A percentile compares a stretch with the other conserved stretches of the same genome.
phyloP scores from a whole-genome alignment of 2,329 filamentous ascomycete species.

The Aspergillus costaricaensis region DNA sequence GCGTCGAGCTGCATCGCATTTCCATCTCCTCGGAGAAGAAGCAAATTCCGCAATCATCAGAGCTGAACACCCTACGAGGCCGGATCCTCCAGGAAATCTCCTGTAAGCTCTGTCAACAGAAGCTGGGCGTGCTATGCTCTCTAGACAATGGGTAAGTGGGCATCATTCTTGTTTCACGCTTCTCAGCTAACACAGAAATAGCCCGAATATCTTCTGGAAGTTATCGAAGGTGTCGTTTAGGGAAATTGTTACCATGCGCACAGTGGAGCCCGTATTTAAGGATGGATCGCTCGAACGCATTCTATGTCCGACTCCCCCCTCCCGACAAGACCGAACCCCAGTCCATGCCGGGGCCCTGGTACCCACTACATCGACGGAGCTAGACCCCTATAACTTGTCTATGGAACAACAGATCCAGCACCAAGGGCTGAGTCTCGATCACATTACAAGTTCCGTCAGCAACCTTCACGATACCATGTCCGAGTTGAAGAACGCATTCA shows the following conservation, averaged over 20 bases:
- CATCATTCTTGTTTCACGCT: neutral
- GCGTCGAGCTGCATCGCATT: slow-evolving; percentile 41
- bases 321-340: slow-evolving; percentile 22
- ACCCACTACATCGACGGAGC: slow-evolving; percentile 21
- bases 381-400: slow-evolving; percentile 21
- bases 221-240: slow-evolving; percentile 41
- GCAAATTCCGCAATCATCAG: slow-evolving; percentile 39
- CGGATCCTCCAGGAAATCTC: slow-evolving; percentile 40
- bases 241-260: slow-evolving; percentile 44
- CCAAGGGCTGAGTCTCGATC: slow-evolving; percentile 40
- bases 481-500: slow-evolving; percentile 43
- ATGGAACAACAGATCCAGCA: slow-evolving; percentile 40
- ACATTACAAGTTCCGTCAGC: slow-evolving; percentile 42
- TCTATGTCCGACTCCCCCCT: slow-evolving; percentile 24
- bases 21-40: slow-evolving; percentile 40
- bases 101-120: slow-evolving; percentile 43
- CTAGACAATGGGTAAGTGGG: slow-evolving; percentile 40
- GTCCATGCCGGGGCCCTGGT: slow-evolving; percentile 28
- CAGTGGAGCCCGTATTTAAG: slow-evolving; percentile 38
- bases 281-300: slow-evolving; percentile 37
- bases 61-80: slow-evolving; percentile 37
- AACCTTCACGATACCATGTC: slow-evolving; percentile 43
- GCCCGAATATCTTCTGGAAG: slow-evolving; percentile 44
- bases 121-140: slow-evolving; percentile 37
- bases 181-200: slow-evolving; percentile 17